These are phyloP conservation scores for Maudiozyma saulgeensis DNA, from an alignment of 805 yeast genomes.

Conservation along the genomic window DNA sequence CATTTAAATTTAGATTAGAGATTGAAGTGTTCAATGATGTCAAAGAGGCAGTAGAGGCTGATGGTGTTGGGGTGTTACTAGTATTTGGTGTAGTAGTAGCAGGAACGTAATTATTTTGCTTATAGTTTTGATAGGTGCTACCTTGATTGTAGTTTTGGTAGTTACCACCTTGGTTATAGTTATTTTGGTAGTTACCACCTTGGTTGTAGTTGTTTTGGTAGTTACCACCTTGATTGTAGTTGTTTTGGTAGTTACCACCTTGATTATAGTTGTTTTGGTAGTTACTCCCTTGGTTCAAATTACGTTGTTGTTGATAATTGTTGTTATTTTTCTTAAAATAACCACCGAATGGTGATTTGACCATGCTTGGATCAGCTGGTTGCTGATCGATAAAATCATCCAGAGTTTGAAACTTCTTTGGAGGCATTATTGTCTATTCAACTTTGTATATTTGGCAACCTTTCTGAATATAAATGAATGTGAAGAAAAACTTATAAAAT, in stretches of 20 bases:
- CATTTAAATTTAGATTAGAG: conserved; percentile 39
- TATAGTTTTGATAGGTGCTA: conserved; percentile 7
- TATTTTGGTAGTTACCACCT: conserved; percentile 6
- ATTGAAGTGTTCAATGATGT: conserved; percentile 59
- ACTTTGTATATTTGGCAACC: background rate
- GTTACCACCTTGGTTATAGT: conserved; percentile 7
- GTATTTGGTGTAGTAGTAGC: conserved; percentile 30
- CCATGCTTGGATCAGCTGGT: conserved; percentile 23
- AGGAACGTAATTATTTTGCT: conserved; percentile 22
- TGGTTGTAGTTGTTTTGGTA: conserved; percentile 9
- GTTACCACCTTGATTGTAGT: conserved; percentile 8
- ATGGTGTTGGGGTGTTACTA: conserved; percentile 31
- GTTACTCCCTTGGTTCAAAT: conserved; percentile 7
- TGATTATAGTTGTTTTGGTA: conserved; percentile 8
- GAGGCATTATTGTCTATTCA: conserved; percentile 18
- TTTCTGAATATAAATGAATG: background rate
- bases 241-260: conserved; percentile 9
- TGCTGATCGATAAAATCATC: conserved; percentile 24
- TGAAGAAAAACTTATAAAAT: background rate
- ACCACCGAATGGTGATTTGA: conserved; percentile 28
- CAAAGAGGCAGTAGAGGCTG: conserved; percentile 62
- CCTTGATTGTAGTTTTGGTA: conserved; percentile 10
- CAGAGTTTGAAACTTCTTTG: conserved; percentile 23
- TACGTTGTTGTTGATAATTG: conserved; percentile 17
- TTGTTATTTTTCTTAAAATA: conserved; percentile 21